Conservation (phyloP, 805 yeast genomes). For the Saturnispora kantuleensis region DNA sequence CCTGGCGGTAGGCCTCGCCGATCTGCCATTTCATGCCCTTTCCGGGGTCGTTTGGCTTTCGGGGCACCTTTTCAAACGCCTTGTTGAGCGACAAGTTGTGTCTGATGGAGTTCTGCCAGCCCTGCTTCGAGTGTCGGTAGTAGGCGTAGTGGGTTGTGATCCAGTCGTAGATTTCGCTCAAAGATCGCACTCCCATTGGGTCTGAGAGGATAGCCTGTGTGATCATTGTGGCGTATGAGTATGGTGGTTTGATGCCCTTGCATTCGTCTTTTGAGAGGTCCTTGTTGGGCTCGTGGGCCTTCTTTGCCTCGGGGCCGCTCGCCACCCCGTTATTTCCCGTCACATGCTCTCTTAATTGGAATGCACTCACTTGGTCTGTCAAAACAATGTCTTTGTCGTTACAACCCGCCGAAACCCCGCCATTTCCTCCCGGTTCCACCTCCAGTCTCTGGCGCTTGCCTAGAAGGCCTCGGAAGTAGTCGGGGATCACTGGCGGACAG, state of each 20-base stretch:
- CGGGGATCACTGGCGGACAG: slow-evolving; percentile 60
- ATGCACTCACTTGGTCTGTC: slow-evolving; percentile 30
- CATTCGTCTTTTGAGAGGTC: slow-evolving; percentile 85
- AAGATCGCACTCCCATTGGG: slow-evolving; percentile 75
- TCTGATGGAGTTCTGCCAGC: slow-evolving; percentile 98
- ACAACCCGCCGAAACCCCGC: neutral
- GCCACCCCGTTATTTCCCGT: slow-evolving; percentile 7
- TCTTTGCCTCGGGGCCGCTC: neutral
- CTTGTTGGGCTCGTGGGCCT: slow-evolving; percentile 21
- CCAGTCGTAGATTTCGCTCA: slow-evolving; percentile 89
- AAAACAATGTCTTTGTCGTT: neutral
- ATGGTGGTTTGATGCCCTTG: slow-evolving; percentile 92
- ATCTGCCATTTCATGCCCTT: slow-evolving; percentile 99
- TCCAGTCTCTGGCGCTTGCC: slow-evolving; percentile 22
- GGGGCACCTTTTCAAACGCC: slow-evolving; percentile 95
- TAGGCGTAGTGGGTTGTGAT: slow-evolving; percentile 81
- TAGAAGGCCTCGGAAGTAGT: slow-evolving; percentile 29
- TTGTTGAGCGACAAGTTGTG: slow-evolving; percentile 90
- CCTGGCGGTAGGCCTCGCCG: slow-evolving; percentile 72
- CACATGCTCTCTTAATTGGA: slow-evolving; percentile 27
- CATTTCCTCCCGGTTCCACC: neutral
- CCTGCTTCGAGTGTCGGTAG: slow-evolving; percentile 84
- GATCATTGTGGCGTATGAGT: slow-evolving; percentile 95
- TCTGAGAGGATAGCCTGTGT: slow-evolving; percentile 92
- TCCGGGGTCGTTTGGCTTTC: slow-evolving; percentile 94